Base-by-base conservation (phyloP, 306 rosid genomes). In the Quercus ilex region DNA sequence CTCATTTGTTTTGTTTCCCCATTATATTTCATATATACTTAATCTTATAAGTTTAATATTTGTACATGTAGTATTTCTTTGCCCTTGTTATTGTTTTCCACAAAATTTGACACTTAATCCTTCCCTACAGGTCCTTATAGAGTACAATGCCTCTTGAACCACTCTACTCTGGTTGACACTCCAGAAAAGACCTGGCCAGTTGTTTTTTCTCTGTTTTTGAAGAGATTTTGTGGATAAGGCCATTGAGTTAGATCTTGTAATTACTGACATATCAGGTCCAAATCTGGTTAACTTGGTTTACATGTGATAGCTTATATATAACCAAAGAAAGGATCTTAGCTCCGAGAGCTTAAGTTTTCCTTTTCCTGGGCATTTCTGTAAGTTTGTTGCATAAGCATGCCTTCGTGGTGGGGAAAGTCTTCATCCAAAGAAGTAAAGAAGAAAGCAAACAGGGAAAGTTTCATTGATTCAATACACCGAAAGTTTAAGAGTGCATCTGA, bases 371-470 rank as follows among this genome's bases (percentile, higher is more conserved):
- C 62, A 64, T 58, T 83, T 74, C 25, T 71, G 75, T 55, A 51
- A 52, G 23, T 26, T 23, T 67, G 25, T 69, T 30, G 18, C 26
- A 64, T 15, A 83, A 83, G 74, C 77, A 96, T 96, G 99, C 97
- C 84, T 86, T 56, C 97, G 53, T 91, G 99, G 99, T 89, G 94
- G 98, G 93, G 89, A 60, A 96, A 91, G 85, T 87, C 89, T 6
- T 91, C 97, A 21, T 95, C 99, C 78, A 96, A 91, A 86, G 96
- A 96, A 76, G 83, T 84, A 69, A 93, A 92, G 93, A 93, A 93
- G 89, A 96, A 96, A 85, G 67, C 91, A 7, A 78, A 84, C 67
- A 91, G 88, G 88, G 97, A 93, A 88, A 86, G 98, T 86, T 88
- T 95, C 62, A 83, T 93, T 28, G 97, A 90, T 57, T 56, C 98